These are phyloP conservation scores for Populus nigra DNA, from an alignment of 345 rosid species.

Conservation along the genomic window DNA sequence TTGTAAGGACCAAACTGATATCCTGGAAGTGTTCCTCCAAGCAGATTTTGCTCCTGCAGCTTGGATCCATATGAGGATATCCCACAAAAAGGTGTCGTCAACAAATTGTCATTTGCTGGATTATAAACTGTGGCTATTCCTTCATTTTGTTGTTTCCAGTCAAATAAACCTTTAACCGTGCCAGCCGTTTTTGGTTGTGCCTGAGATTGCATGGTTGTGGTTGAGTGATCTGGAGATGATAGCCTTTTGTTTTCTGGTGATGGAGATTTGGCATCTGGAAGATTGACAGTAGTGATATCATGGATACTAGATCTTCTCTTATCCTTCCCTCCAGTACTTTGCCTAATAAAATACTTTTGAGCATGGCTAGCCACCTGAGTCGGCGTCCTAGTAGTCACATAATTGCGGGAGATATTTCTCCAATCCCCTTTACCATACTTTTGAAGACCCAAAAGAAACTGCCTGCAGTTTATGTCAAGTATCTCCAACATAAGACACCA, in stretches of 20 bases:
- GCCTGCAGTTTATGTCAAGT: slow-evolving; percentile 46
- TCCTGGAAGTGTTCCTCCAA: slow-evolving; percentile 40
- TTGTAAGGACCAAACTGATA: slow-evolving; percentile 53
- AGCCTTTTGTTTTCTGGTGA: slow-evolving; percentile 33
- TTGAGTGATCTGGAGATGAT: slow-evolving; percentile 43
- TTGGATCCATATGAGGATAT: slow-evolving; percentile 52
- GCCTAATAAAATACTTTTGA: slow-evolving; percentile 95
- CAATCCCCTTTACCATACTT: slow-evolving; percentile 98
- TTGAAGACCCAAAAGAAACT: slow-evolving; percentile 83
- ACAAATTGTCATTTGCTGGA: slow-evolving; percentile 31
- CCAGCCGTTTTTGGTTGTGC: slow-evolving; percentile 23
- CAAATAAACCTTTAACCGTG: slow-evolving; percentile 25
- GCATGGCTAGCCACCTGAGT: slow-evolving; percentile 99
- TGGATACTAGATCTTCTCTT: slow-evolving; percentile 97
- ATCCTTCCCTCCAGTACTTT: slow-evolving; percentile 87
- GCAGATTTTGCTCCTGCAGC: slow-evolving; percentile 62
- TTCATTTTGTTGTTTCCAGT: slow-evolving; percentile 39
- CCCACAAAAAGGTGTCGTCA: slow-evolving; percentile 45
- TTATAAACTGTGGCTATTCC: slow-evolving; percentile 38
- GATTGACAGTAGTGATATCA: slow-evolving; percentile 82
- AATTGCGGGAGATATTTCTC: slow-evolving; percentile 92
- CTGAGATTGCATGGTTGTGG: slow-evolving; percentile 35
- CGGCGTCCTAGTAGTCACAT: slow-evolving; percentile 82
- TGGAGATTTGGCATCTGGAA: slow-evolving; percentile 50
- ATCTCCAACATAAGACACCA: slow-evolving; percentile 14